These are phyloP conservation scores for Colletotrichum horii DNA, from an alignment of 2,329 filamentous ascomycete species.

Conservation along the genomic window DNA sequence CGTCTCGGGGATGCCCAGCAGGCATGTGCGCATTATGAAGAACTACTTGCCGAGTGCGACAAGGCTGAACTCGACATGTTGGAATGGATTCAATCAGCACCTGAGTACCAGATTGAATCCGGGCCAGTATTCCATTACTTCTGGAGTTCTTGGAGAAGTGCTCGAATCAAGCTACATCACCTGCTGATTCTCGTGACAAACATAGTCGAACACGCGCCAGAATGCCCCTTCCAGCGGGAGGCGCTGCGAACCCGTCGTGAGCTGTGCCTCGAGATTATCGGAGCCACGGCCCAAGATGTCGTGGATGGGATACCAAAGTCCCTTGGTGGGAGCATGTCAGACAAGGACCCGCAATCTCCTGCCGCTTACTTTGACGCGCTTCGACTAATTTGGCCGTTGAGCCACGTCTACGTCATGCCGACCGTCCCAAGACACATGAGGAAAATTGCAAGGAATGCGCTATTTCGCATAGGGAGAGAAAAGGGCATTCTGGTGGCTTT, in stretches of 20 bases:
- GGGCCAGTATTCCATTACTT: slow-evolving; percentile 29
- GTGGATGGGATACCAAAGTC: slow-evolving; percentile 29
- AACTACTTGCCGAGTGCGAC: slow-evolving; percentile 29
- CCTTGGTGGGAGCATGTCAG: slow-evolving; percentile 28
- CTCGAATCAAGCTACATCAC: slow-evolving; percentile 39
- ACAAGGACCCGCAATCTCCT: slow-evolving; percentile 31
- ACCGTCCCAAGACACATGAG: slow-evolving; percentile 33
- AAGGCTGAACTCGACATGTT: slow-evolving; percentile 32
- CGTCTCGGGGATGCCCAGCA: not conserved
- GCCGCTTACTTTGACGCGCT: slow-evolving; percentile 40
- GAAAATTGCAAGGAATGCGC: slow-evolving; percentile 27
- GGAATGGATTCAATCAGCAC: slow-evolving; percentile 28
- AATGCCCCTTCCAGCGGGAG: slow-evolving; percentile 25
- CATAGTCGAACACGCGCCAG: slow-evolving; percentile 36
- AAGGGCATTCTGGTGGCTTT: slow-evolving; percentile 42
- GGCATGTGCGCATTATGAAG: not conserved
- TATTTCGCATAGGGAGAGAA: slow-evolving; percentile 39
- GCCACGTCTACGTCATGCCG: slow-evolving; percentile 32
- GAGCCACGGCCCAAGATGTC: slow-evolving; percentile 31
- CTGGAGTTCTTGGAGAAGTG: slow-evolving; percentile 35
- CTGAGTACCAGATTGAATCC: slow-evolving; percentile 26
- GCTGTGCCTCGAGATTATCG: slow-evolving; percentile 31
- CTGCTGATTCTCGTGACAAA: slow-evolving; percentile 36
- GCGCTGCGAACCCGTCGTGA: slow-evolving; percentile 32
- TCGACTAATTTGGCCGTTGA: slow-evolving; percentile 43